Conservation (phyloP, 495 filamentous ascomycete genomes). For the Lasiosphaeriaceae sp. region DNA sequence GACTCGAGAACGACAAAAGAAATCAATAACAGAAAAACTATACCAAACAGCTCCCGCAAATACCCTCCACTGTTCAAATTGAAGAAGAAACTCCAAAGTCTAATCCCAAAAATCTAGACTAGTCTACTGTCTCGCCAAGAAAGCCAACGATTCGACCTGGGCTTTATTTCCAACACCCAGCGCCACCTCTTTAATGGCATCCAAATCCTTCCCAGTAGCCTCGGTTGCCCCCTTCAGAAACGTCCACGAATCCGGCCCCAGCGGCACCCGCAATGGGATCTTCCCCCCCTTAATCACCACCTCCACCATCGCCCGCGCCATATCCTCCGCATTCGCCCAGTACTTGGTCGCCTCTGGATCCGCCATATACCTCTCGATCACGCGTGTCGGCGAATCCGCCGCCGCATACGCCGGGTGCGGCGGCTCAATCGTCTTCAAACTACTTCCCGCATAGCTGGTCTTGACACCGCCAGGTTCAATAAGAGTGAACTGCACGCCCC, state of each 20-base stretch:
- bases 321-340: conserved; percentile 33
- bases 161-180: conserved; percentile 24
- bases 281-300: conserved; percentile 32
- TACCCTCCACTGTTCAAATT: too few species aligned
- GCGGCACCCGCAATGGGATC: conserved; percentile 42
- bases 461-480: conserved; percentile 51
- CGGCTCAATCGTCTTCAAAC: conserved; percentile 16
- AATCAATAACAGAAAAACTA: too few species aligned
- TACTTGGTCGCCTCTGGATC: conserved; percentile 24
- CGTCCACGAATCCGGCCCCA: conserved; percentile 42
- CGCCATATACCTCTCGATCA: conserved; percentile 31
- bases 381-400: conserved; percentile 31
- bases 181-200: conserved; percentile 34
- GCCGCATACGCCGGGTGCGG: conserved; percentile 38
- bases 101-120: too few species aligned
- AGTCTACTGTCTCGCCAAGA: not conserved
- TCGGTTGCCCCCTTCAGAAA: conserved; percentile 34
- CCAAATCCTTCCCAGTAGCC: conserved; percentile 28
- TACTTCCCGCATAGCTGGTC: conserved; percentile 37
- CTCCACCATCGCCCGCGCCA: conserved; percentile 37
- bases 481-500: conserved; percentile 47
- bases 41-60: too few species aligned
- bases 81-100: too few species aligned
- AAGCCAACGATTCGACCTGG: conserved; percentile 10
- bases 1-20: too few species aligned